These are phyloP conservation scores for Stentor coeruleus DNA, from an alignment of 73 alveolate species.

Conservation along the genomic window DNA sequence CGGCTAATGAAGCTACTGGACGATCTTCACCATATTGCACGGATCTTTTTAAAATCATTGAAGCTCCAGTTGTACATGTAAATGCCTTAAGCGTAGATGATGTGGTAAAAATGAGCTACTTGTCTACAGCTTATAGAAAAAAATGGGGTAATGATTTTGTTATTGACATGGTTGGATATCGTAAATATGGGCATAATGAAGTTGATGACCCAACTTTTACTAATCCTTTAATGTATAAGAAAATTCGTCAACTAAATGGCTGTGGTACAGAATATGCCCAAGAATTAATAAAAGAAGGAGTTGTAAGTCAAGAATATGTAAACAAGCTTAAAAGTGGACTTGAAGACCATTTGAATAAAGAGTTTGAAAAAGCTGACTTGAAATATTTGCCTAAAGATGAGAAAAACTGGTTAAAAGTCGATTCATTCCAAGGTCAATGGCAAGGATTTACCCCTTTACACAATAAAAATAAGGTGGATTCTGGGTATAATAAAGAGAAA, in stretches of 20 bases:
- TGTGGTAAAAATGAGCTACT: conserved; percentile 49
- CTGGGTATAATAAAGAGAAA: conserved; percentile 18
- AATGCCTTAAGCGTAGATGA: conserved; percentile 76
- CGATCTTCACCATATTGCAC: conserved; percentile 60
- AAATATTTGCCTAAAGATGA: background rate
- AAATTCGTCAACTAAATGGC: conserved; percentile 33
- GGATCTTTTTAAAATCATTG: conserved; percentile 44
- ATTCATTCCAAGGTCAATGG: conserved; percentile 22
- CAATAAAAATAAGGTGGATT: background rate
- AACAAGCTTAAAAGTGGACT: conserved; percentile 34
- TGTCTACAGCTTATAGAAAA: conserved; percentile 60
- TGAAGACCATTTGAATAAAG: conserved; percentile 44
- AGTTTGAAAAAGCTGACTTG: conserved; percentile 28
- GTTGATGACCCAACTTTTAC: conserved; percentile 90
- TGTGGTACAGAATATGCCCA: conserved; percentile 38
- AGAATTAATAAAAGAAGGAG: conserved; percentile 41
- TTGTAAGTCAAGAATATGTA: conserved; percentile 29
- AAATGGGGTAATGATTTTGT: conserved; percentile 40
- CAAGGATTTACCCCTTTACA: background rate
- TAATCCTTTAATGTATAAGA: conserved; percentile 62
- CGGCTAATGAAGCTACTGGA: conserved; percentile 66
- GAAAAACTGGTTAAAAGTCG: conserved; percentile 29
- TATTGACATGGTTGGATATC: conserved; percentile 88
- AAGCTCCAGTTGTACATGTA: conserved; percentile 56
- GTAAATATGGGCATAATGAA: conserved; percentile 94